A percentile compares a stretch with the other conserved stretches of the same genome.
phyloP scores from a whole-genome alignment of 345 rosid species.

The Eucalyptus shirleyi region DNA sequence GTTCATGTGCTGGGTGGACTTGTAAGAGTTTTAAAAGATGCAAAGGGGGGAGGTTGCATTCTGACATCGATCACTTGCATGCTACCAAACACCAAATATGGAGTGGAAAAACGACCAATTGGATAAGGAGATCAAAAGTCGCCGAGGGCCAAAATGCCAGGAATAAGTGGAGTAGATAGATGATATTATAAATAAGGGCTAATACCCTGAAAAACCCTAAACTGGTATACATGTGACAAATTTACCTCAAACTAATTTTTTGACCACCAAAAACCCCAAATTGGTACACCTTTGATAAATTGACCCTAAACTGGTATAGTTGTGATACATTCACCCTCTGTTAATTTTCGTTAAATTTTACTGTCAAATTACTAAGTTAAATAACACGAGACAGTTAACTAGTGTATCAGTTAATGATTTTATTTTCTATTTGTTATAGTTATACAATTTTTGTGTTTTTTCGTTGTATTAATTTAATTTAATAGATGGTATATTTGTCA shows the following conservation, averaged over 20 bases:
- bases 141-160: not conserved
- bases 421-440: too few species aligned
- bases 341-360: too few species aligned
- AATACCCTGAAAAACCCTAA: fast-evolving
- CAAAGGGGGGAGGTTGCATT: not conserved
- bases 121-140: not conserved
- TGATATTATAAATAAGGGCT: not conserved
- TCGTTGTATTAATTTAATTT: too few species aligned
- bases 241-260: too few species aligned
- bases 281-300: too few species aligned
- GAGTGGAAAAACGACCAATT: not conserved
- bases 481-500: too few species aligned
- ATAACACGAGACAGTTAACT: too few species aligned
- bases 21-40: not conserved
- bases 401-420: too few species aligned
- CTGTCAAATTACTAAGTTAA: too few species aligned
- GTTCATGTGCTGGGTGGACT: not conserved
- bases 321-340: too few species aligned
- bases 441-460: too few species aligned
- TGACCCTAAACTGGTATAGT: too few species aligned
- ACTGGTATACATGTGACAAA: fast-evolving
- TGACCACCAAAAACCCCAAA: fast-evolving
- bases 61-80: not conserved
- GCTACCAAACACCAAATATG: not conserved
- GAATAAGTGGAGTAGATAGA: not conserved